Conservation (phyloP, 352 stramenopile genomes). For the Pythium aquatile region DNA sequence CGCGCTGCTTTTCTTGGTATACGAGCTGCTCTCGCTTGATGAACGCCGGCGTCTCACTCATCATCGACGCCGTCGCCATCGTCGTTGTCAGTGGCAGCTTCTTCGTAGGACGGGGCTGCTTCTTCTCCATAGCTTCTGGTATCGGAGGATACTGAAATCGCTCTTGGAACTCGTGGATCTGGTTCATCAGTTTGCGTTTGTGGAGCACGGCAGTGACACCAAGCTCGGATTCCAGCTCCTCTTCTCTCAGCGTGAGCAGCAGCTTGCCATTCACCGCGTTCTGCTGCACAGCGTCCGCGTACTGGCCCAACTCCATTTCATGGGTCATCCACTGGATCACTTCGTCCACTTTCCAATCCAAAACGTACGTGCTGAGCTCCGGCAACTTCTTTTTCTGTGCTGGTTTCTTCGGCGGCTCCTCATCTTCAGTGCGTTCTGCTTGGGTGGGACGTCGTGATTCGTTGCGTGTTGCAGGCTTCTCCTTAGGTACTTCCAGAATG, state of each 20-base stretch:
- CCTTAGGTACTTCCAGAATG: neutral
- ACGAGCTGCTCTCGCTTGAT: slow-evolving; percentile 42
- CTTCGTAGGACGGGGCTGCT: slow-evolving; percentile 9
- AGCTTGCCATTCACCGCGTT: slow-evolving; percentile 49
- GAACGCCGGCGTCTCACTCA: slow-evolving; percentile 33
- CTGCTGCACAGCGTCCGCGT: slow-evolving; percentile 31
- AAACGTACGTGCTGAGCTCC: slow-evolving; percentile 26
- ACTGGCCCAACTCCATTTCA: slow-evolving; percentile 50
- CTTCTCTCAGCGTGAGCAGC: slow-evolving; percentile 38
- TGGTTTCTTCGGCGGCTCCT: neutral
- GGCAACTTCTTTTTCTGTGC: slow-evolving; percentile 16
- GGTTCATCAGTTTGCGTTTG: slow-evolving; percentile 44
- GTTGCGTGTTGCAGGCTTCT: neutral
- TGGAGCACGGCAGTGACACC: slow-evolving; percentile 36
- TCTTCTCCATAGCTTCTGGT: slow-evolving; percentile 5
- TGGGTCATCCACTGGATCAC: slow-evolving; percentile 43
- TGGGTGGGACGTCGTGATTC: neutral
- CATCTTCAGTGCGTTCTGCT: neutral
- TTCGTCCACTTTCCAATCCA: slow-evolving; percentile 56
- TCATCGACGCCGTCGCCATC: neutral
- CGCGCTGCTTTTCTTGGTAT: slow-evolving; percentile 32
- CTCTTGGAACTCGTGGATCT: slow-evolving; percentile 42
- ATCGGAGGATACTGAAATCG: slow-evolving; percentile 27
- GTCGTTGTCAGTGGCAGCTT: slow-evolving; percentile 10
- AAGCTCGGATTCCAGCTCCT: slow-evolving; percentile 39